A percentile compares a stretch with the other conserved stretches of the same genome.
phyloP scores from a whole-genome alignment of 108 stramenopile species.

The Nannochloropsis salina region DNA sequence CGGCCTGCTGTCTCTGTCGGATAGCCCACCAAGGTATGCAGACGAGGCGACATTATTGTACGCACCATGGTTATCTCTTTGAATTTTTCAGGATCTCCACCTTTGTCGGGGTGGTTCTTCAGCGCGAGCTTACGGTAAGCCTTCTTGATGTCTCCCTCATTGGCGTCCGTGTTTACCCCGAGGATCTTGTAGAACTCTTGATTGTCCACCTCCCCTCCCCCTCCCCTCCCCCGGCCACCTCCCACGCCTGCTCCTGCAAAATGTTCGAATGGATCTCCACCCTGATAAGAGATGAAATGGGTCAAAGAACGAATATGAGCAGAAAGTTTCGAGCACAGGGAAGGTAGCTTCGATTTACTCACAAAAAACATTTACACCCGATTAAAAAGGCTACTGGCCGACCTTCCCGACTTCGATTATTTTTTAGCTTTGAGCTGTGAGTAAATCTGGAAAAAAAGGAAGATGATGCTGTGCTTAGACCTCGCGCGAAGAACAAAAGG shows the following conservation, averaged over 20 bases:
- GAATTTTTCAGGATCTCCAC: constrained; percentile 71
- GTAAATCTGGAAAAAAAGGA: no score
- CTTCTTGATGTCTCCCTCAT: constrained; percentile 56
- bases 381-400: no score
- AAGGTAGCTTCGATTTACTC: background rate
- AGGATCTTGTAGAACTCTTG: constrained; percentile 55
- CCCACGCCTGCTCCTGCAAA: background rate
- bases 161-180: constrained; percentile 51
- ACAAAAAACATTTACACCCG: background rate
- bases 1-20: background rate
- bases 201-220: constrained; percentile 49
- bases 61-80: constrained; percentile 86
- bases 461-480: no score
- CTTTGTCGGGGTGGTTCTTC: constrained; percentile 60
- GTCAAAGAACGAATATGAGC: background rate
- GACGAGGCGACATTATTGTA: background rate
- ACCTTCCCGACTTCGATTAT: no score
- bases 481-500: no score
- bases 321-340: background rate
- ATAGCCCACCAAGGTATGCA: background rate
- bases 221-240: constrained; percentile 21
- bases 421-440: no score
- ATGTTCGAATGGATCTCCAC: constrained; percentile 1
- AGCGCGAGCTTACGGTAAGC: constrained; percentile 62
- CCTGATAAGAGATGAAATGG: background rate